phyloP scores from a whole-genome alignment of 2,329 filamentous ascomycete genomes.

The Monilinia polystroma region DNA sequence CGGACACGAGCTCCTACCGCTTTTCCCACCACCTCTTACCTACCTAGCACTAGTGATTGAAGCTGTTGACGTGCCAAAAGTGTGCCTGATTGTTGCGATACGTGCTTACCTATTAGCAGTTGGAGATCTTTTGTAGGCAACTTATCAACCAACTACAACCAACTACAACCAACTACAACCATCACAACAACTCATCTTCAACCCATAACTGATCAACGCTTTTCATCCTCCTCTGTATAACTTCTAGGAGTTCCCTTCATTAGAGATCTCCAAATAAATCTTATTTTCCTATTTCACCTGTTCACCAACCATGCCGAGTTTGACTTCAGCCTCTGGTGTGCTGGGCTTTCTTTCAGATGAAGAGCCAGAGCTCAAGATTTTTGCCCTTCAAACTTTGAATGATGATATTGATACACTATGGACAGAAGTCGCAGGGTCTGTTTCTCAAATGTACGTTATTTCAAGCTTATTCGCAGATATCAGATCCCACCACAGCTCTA shows the following conservation, averaged over 20 bases:
- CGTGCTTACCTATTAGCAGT: background rate
- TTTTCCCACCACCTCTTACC: too few relatives aligned
- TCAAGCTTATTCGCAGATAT: background rate
- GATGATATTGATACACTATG: constrained; percentile 95
- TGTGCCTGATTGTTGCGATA: constrained; percentile 20
- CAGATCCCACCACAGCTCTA: background rate
- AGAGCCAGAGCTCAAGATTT: constrained; percentile 89
- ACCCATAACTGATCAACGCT: background rate
- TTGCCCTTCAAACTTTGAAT: constrained; percentile 92
- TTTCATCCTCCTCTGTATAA: background rate
- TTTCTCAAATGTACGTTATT: constrained; percentile 81
- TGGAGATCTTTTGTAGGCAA: background rate
- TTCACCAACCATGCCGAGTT: constrained; percentile 69
- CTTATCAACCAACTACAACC: too few relatives aligned
- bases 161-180: background rate
- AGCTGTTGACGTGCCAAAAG: constrained; percentile 25
- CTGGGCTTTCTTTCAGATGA: constrained; percentile 94
- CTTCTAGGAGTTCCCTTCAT: background rate
- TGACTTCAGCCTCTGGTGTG: constrained; percentile 91
- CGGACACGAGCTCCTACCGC: too few relatives aligned
- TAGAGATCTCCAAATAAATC: background rate
- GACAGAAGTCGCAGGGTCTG: constrained; percentile 91
- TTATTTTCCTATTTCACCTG: background rate
- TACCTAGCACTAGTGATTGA: background rate
- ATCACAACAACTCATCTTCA: background rate